Evolutionary conservation across 2,329 filamentous ascomycete genomes (phyloP), one percentile per base, ranked within the genome.

Genomic region (Stylonectria norvegica): DNA sequence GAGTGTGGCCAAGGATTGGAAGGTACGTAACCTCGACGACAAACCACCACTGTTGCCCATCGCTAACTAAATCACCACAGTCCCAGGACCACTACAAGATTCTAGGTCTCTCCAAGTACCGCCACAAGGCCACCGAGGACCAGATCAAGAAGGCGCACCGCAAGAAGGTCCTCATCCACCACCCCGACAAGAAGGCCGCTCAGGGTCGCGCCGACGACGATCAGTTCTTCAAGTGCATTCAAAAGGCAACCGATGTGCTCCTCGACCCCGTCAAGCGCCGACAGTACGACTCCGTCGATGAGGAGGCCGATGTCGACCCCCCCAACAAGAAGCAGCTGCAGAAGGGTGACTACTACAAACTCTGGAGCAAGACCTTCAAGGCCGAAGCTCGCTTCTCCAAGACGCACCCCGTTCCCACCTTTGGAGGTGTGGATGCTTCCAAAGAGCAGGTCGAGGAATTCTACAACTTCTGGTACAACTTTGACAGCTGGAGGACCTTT

Each of bases 391-490:
- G 93, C 49, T 98, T 98, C 81, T 94, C 87, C 67, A 93, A 89
- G 69, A 76, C 69, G 46, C 87, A 95, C 64, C 91, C 91, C 5
- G 93, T 96, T 3, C 94, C 93, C 5, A 71, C 77, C 56, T 83
- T 98, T 43, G 93, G 93, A 48, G 79, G 88, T 61, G 87, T 88
- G 51, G 85, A 94, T 53, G 84, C 86, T 61, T 80, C 80, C 57
- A 87, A 90, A 69, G 87, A 94, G 62, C 84, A 95, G 7, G 93
- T 98, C 33, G 90, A 97, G 63, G 74, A 76, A 38, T 98, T 98
- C 69, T 98, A 98, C 80, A 95, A 98, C 78, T 98, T 97, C 76
- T 98, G 87, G 85, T 98, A 97, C 78, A 94, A 91, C 78, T 95
- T 98, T 59, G 93, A 98, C 77, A 93, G 86, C 67, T 98, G 93